A percentile compares a stretch with the other conserved stretches of the same genome.
Evolutionary conservation across 2,329 filamentous ascomycete genomes (phyloP).

Genomic region (Elsinoe australis): DNA sequence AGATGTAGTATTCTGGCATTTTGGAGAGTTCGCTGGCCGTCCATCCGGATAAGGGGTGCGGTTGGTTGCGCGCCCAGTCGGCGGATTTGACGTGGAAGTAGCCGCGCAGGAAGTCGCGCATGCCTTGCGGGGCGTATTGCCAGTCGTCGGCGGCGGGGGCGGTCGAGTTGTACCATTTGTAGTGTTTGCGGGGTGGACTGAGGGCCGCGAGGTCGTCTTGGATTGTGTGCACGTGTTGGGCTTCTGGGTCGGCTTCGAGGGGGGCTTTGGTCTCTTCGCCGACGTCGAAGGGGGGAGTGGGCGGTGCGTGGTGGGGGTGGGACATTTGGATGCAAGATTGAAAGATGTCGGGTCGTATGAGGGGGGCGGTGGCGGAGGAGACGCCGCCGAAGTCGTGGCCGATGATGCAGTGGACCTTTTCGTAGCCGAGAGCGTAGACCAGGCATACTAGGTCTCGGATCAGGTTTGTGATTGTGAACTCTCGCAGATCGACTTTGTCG

Average conservation of each 20-base stretch:
- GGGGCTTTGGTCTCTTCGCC: neutral
- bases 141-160: conserved; percentile 42
- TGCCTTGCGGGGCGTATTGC: conserved; percentile 43
- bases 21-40: conserved; percentile 49
- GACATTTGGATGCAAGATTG: conserved; percentile 55
- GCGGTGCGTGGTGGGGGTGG: conserved; percentile 54
- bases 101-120: conserved; percentile 55
- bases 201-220: conserved; percentile 49
- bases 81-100: conserved; percentile 63
- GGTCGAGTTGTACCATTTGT: conserved; percentile 59
- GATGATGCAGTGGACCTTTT: conserved; percentile 50
- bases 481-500: conserved; percentile 47
- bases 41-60: conserved; percentile 49
- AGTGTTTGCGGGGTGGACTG: conserved; percentile 56
- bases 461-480: conserved; percentile 51
- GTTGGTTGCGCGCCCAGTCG: conserved; percentile 45
- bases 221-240: conserved; percentile 32
- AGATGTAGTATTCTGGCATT: conserved; percentile 62
- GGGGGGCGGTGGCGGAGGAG: conserved; percentile 50
- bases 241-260: neutral
- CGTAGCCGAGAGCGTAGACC: conserved; percentile 54
- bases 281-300: conserved; percentile 42
- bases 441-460: conserved; percentile 56
- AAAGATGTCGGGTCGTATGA: conserved; percentile 60
- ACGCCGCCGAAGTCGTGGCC: conserved; percentile 63